Evolutionary conservation across 2,329 filamentous ascomycete genomes (phyloP).

Genomic region (Escovopsis weberi): DNA sequence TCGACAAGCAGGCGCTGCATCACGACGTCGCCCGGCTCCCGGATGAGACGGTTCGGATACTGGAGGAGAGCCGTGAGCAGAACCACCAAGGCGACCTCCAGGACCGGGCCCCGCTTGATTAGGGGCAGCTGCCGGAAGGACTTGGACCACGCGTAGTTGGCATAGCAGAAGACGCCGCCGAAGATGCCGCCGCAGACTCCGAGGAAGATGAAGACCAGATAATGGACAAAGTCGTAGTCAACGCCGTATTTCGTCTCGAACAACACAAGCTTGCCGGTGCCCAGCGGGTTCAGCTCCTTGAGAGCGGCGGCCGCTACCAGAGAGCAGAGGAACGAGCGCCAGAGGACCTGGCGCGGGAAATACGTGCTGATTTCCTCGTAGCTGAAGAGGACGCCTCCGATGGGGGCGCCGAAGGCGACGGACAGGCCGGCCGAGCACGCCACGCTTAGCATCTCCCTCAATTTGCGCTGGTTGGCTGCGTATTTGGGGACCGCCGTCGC

Average conservation of each 20-base stretch:
- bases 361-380: conserved; percentile 95
- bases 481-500: conserved; percentile 90
- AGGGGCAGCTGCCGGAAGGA: conserved; percentile 67
- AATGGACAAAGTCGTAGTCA: conserved; percentile 91
- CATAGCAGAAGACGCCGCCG: conserved; percentile 93
- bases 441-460: conserved; percentile 81
- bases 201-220: conserved; percentile 70
- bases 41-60: conserved; percentile 89
- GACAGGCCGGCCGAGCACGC: conserved; percentile 84
- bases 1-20: conserved; percentile 82
- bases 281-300: conserved; percentile 92
- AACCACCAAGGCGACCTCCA: conserved; percentile 82
- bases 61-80: conserved; percentile 69
- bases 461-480: conserved; percentile 82
- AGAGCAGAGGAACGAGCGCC: conserved; percentile 96
- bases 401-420: conserved; percentile 82
- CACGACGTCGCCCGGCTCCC: conserved; percentile 77
- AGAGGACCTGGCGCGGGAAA: conserved; percentile 92
- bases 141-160: conserved; percentile 76
- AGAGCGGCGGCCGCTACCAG: conserved; percentile 83
- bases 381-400: conserved; percentile 80
- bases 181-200: conserved; percentile 72
- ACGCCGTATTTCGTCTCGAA: conserved; percentile 84
- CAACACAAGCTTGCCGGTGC: conserved; percentile 89
- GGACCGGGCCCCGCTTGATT: conserved; percentile 70